A percentile compares a stretch with the other conserved stretches of the same genome.
Evolutionary conservation across 306 rosid species (phyloP).

Genomic region (Rosa rugosa): DNA sequence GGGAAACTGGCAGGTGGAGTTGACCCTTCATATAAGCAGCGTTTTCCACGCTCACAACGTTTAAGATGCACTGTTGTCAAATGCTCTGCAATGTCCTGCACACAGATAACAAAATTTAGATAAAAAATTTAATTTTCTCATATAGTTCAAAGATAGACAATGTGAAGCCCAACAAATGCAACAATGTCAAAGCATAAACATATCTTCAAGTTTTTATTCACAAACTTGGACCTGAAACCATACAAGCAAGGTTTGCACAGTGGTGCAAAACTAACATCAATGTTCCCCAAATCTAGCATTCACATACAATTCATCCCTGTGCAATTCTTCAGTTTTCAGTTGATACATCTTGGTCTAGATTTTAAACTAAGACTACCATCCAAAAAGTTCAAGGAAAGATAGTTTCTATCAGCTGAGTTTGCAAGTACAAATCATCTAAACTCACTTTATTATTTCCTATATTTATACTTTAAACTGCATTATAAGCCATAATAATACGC

Average conservation of each 20-base stretch:
- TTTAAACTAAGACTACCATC: background rate
- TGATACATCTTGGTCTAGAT: background rate
- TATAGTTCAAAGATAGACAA: conserved; percentile 12
- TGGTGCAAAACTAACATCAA: background rate
- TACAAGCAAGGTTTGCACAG: conserved; percentile 2
- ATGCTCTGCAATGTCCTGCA: conserved; percentile 93
- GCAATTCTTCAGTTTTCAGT: background rate
- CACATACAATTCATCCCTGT: background rate
- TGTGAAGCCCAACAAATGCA: background rate
- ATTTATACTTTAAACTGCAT: background rate
- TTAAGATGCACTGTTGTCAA: conserved; percentile 79
- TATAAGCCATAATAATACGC: conserved; percentile 1
- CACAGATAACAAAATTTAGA: background rate
- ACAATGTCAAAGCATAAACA: conserved; percentile 12
- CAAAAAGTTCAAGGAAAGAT: background rate
- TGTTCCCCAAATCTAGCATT: conserved; percentile 3
- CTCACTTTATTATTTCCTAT: background rate
- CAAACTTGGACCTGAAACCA: background rate
- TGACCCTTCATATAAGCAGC: conserved; percentile 95
- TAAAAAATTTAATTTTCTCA: background rate
- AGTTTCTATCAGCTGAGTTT: background rate
- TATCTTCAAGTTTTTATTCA: background rate
- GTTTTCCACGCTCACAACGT: conserved; percentile 95
- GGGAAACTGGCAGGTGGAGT: conserved; percentile 96
- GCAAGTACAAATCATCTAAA: background rate